Evolutionary conservation across 768 basidiomycete genomes (phyloP).

Genomic region (Psilocybe cubensis): DNA sequence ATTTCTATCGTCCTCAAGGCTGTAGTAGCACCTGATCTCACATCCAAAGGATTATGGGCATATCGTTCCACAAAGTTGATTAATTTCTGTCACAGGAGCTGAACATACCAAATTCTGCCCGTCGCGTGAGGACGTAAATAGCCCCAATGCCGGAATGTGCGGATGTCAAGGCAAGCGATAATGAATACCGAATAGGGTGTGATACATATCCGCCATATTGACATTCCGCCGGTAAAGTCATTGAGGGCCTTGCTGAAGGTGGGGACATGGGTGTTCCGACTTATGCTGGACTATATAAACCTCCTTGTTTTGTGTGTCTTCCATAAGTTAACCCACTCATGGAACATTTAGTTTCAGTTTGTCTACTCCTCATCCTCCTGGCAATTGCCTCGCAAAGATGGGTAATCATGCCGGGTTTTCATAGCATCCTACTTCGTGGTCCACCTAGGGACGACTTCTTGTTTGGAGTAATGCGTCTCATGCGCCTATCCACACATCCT

Average conservation of each 20-base stretch:
- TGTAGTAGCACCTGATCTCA: background rate
- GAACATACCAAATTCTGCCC: too few species aligned
- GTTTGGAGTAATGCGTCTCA: slow-evolving; percentile 3
- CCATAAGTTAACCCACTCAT: background rate
- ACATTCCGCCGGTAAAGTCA: too few species aligned
- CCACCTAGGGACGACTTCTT: slow-evolving; percentile 11
- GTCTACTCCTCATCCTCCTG: background rate
- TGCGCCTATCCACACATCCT: slow-evolving; percentile 16
- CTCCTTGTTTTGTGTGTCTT: too few species aligned
- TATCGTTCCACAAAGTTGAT: background rate
- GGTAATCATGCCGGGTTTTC: background rate
- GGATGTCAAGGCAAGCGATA: too few species aligned
- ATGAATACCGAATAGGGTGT: too few species aligned
- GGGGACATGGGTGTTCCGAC: too few species aligned
- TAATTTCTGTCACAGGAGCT: too few species aligned
- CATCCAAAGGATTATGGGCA: background rate
- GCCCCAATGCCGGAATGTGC: too few species aligned
- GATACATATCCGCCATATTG: too few species aligned
- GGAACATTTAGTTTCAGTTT: background rate
- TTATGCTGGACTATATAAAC: too few species aligned
- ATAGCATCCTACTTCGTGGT: slow-evolving; percentile 12
- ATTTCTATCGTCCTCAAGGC: background rate
- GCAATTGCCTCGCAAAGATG: background rate
- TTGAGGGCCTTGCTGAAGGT: too few species aligned
- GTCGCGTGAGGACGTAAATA: too few species aligned